Base-by-base conservation (phyloP, 1,284 basidiomycete genomes). In the Austroboletus niveus region DNA sequence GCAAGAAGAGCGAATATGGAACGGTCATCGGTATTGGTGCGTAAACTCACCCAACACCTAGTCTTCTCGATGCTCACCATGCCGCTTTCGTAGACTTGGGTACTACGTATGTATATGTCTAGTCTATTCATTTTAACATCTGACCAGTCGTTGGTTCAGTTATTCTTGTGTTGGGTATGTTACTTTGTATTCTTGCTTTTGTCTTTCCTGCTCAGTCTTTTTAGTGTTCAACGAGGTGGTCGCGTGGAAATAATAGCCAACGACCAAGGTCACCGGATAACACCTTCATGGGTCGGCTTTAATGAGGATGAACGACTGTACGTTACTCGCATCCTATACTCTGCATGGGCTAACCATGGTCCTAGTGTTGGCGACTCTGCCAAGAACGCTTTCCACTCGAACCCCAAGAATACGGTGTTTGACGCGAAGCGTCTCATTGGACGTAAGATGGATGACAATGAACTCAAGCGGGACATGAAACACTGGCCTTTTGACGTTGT, bases 161-260 rank as follows among this genome's bases (percentile, higher is more conserved):
- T 87, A 88, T 70, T 90, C 86, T 54, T 89, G 87, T 70, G 88
- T 90, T 64, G 87, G 81, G 83, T 85, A 55, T 57, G 81, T 72
- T 5, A 2, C 7, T 41, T 51, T 17, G 1, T 12, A 15, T 11
- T 12, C 5, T 2, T 2, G 15, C 4, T 3, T 15, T 24, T 3
- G 2, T 1, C 12, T 1, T 42, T 8, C 22, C 38, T 1, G 10
- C 38, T 57, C 27, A 51, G 53, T 12, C 27, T 35, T 46, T 43
- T 50, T 1, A 9, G 90, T 81, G 94, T 97, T 60, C 98, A 94
- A 94, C 91, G 94, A 78, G 93, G 97, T 65, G 94, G 98, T 80
- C 92, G 94, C 69, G 95, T 98, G 60, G 95, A 98, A 78, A 96
- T 96, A 77, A 94, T 94, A 70, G 89, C 92, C 77, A 94, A 96